Conservation (phyloP, 495 filamentous ascomycete genomes). For the Aspergillus taichungensis region DNA sequence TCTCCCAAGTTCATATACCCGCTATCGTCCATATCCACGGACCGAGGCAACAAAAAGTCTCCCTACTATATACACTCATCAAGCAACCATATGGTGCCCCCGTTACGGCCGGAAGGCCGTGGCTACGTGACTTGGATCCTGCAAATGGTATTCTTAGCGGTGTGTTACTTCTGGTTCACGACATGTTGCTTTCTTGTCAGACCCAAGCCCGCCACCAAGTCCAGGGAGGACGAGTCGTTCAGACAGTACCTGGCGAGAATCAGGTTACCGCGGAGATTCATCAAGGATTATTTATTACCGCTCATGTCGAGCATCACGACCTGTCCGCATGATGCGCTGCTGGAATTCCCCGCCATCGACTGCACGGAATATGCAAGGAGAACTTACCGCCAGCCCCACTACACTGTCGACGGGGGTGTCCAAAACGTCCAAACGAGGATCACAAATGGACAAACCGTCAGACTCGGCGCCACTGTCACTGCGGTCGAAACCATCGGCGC, state of each 20-base stretch:
- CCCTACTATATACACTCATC: conserved; percentile 40
- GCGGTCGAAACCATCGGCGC: conserved; percentile 5
- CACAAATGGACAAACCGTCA: conserved; percentile 18
- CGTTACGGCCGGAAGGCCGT: conserved; percentile 17
- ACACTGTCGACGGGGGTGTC: conserved; percentile 39
- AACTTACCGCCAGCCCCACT: conserved; percentile 40
- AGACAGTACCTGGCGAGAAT: conserved; percentile 37
- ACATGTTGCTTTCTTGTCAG: conserved; percentile 36
- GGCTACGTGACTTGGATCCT: conserved; percentile 20
- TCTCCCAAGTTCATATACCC: conserved; percentile 33
- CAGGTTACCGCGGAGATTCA: conserved; percentile 32
- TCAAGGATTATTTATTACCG: conserved; percentile 40
- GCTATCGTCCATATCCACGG: conserved; percentile 1
- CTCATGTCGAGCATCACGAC: conserved; percentile 44
- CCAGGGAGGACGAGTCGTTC: conserved; percentile 25
- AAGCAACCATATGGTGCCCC: conserved; percentile 39
- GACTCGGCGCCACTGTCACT: conserved; percentile 12
- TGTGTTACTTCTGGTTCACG: conserved; percentile 42
- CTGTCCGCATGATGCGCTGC: conserved; percentile 41
- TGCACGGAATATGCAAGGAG: conserved; percentile 35
- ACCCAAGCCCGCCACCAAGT: conserved; percentile 9
- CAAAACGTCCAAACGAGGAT: conserved; percentile 35
- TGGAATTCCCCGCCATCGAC: conserved; percentile 43
- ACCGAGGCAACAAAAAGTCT: background rate
- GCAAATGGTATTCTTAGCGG: conserved; percentile 27